phyloP scores from a whole-genome alignment of 768 basidiomycete genomes.

The Lentinula edodes region DNA sequence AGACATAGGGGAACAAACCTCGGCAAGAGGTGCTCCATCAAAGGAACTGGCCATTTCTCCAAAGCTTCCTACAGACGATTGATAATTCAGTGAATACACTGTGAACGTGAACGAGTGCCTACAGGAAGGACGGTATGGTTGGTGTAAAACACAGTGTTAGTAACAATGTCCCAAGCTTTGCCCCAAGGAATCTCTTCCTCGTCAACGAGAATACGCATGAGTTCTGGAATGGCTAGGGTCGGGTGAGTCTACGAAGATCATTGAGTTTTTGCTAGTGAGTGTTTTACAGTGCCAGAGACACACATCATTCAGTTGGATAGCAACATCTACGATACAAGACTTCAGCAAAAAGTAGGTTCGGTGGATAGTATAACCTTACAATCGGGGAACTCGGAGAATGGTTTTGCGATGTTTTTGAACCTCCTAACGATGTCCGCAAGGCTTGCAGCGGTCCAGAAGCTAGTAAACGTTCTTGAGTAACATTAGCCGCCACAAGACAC shows the following conservation, averaged over 20 bases:
- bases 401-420: conserved; percentile 85
- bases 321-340: conserved; percentile 49
- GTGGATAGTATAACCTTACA: conserved; percentile 36
- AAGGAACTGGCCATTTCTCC: conserved; percentile 89
- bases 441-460: conserved; percentile 88
- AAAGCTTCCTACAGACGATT: conserved; percentile 55
- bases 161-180: conserved; percentile 83
- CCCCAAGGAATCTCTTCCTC: conserved; percentile 88
- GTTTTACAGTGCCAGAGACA: conserved; percentile 13
- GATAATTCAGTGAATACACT: not conserved
- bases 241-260: conserved; percentile 72
- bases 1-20: conserved; percentile 32
- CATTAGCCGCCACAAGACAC: conserved; percentile 9
- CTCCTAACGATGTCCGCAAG: conserved; percentile 87
- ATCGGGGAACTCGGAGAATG: conserved; percentile 77
- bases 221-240: conserved; percentile 89
- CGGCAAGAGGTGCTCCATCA: conserved; percentile 82
- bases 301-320: conserved; percentile 94
- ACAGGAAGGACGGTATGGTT: conserved; percentile 93
- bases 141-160: conserved; percentile 91
- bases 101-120: conserved; percentile 18
- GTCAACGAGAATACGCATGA: conserved; percentile 88
- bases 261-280: not conserved
- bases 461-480: conserved; percentile 8
- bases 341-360: not conserved